Evolutionary conservation across 768 basidiomycete species (phyloP).

Genomic region (Hygrocybe punicea): DNA sequence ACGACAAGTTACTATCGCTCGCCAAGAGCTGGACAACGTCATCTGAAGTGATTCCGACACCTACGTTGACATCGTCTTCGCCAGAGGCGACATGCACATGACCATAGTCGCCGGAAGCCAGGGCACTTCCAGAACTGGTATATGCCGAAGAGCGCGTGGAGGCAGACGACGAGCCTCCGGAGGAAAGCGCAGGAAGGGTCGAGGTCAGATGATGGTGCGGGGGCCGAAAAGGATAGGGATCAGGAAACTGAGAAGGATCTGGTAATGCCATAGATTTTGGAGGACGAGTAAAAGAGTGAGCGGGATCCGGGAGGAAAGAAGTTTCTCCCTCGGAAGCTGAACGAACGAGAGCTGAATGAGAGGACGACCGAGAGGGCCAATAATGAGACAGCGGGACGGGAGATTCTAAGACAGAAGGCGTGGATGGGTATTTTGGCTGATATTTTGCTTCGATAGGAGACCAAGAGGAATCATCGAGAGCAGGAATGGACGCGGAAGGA

Average conservation of each 20-base stretch:
- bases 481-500: conserved; percentile 26
- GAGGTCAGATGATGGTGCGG: conserved; percentile 47
- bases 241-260: conserved; percentile 67
- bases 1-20: conserved; percentile 46
- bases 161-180: conserved; percentile 64
- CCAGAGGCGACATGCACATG: conserved; percentile 65
- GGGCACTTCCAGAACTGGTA: conserved; percentile 64
- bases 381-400: conserved; percentile 9
- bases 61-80: conserved; percentile 53
- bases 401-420: conserved; percentile 16
- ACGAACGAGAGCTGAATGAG: conserved; percentile 36
- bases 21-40: conserved; percentile 59
- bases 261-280: conserved; percentile 43
- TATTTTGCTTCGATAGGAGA: neutral
- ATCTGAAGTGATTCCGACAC: conserved; percentile 63
- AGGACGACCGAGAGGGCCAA: conserved; percentile 10
- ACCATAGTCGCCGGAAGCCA: conserved; percentile 57
- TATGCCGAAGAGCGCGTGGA: conserved; percentile 78
- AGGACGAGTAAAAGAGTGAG: conserved; percentile 38
- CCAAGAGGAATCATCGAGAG: conserved; percentile 15
- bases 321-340: conserved; percentile 39
- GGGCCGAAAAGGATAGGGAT: conserved; percentile 63
- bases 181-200: conserved; percentile 59
- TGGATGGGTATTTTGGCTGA: neutral
- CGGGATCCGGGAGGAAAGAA: conserved; percentile 30